Evolutionary conservation across 441 rosid genomes (phyloP), one percentile per base, ranked within the genome.

Genomic region (Capsella rubella): DNA sequence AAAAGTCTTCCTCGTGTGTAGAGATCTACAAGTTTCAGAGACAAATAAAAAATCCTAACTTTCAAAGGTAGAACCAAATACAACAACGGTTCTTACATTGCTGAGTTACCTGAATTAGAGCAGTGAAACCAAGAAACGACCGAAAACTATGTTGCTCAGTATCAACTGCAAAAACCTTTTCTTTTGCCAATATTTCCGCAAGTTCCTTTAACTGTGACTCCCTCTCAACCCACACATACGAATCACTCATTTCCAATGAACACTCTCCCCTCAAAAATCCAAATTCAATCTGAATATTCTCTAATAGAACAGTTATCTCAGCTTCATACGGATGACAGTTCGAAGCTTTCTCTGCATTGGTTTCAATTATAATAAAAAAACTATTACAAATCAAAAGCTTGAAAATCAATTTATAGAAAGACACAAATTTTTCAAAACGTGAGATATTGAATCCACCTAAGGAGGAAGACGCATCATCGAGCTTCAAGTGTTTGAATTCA

Each of bases 111-210:
- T 94, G 99, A 76, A 95, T 69, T 3, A 92, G 75, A 81, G 97
- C 91, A n/a, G 97, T 95, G 81, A 95, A 89, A 34, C 99, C 97
- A 18, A 87, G 87, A 83, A 88, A 95, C 0, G 97, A 95, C 3
- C 90, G 82, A 5, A 90, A 69, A 71, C 96, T 88, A 78, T 95
- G 99, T 62, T 95, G 99, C 79, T 95, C 99, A 1, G 97, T 95
- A 82, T 95, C 99, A 42, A 92, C 91, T 21, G 85, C 89, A 71
- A 95, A 92, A 74, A 80, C 84, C 9, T 57, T 76, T 74, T 87
- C 84, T 71, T 82, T 77, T 8, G 86, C 81, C 75, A 95, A 81
- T 49, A 70, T 69, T 71, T 83, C 82, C 21, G 84, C 96, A 21
- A 95, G 85, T 63, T 90, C 90, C 69, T 81, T 80, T 56, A 95